phyloP scores from a whole-genome alignment of 202 grass and related monocot genomes.

The Schoenoplectus tabernaemontani region DNA sequence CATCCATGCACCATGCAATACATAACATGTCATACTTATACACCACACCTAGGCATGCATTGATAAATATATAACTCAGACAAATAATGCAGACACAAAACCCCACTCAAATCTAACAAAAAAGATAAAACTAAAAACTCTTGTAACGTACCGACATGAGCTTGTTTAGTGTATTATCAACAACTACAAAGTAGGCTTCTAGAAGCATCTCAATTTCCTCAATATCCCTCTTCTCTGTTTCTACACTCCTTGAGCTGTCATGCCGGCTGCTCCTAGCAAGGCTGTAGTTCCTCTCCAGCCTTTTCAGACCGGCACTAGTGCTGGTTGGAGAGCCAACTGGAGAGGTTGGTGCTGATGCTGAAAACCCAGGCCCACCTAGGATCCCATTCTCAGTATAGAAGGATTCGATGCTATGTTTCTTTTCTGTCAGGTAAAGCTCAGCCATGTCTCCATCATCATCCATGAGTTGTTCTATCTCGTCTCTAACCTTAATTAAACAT shows the following conservation, averaged over 20 bases:
- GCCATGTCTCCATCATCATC: slow-evolving; percentile 98
- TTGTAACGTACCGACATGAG: slow-evolving; percentile 63
- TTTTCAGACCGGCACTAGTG: slow-evolving; percentile 16
- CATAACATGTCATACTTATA: neutral
- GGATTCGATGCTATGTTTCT: slow-evolving; percentile 70
- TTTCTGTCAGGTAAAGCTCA: slow-evolving; percentile 93
- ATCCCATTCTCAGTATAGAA: slow-evolving; percentile 37
- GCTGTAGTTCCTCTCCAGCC: slow-evolving; percentile 63
- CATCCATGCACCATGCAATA: neutral
- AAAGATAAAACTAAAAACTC: neutral
- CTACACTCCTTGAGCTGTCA: slow-evolving; percentile 52
- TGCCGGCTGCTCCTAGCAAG: slow-evolving; percentile 50
- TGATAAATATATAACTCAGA: neutral
- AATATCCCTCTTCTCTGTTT: slow-evolving; percentile 41
- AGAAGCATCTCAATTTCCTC: slow-evolving; percentile 91
- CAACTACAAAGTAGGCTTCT: slow-evolving; percentile 93
- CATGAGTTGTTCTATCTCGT: slow-evolving; percentile 97
- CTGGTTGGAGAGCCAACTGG: slow-evolving; percentile 41
- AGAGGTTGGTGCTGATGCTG: slow-evolving; percentile 60
- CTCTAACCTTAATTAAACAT: slow-evolving; percentile 59
- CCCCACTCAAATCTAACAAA: no score
- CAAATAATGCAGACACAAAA: no score
- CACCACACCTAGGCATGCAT: neutral
- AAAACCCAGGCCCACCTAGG: slow-evolving; percentile 33
- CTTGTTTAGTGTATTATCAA: slow-evolving; percentile 78